Evolutionary conservation across 2,329 filamentous ascomycete genomes (phyloP), one percentile per base, ranked within the genome.

Genomic region (Botrytis aclada): DNA sequence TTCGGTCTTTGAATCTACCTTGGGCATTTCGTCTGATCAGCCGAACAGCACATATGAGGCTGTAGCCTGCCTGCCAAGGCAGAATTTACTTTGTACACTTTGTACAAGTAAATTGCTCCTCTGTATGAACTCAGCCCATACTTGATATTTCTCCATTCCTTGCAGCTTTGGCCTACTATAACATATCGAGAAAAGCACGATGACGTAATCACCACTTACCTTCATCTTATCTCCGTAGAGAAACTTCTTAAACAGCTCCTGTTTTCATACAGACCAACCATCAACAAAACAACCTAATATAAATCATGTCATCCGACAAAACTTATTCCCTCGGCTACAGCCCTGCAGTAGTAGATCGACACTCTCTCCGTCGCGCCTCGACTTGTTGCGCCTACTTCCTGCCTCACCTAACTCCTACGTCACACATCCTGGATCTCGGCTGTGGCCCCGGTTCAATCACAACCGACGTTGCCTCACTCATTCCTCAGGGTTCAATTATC

Each of bases 311-410:
- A 73, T 37, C 67, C 47, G 34, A 67, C 37, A 39, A 72, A 37
- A 70, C 70, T 4, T 72, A 72, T 14, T 43, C 70, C 10, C 39
- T 67, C 32, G 70, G 63, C n/a, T 67, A 72, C 25, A 43, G 70
- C 5, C n/a, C 63, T 16, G 34, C 54, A 18, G 70, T 45, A 16
- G 41, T 72, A 25, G 8, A 58, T 25, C 63, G 70, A 16, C 70
- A 69, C 56, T 72, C 70, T 3, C 45, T 69, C 16, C 70, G 70
- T 20, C 70, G 70, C 32, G 70, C 70, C 12, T 43, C 56, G 56
- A 70, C 65, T 9, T 72, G 65, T 39, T 72, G 71, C 22, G 41
- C 34, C 20, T 72, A 72, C 16, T 72, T 72, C 22, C 71, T 72
- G 25, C 71, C 65, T 10, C 65, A 39, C 43, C 56, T 72, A 12